Evolutionary conservation across 257 asterid genomes (phyloP).

Genomic region (Cordia subcordata): DNA sequence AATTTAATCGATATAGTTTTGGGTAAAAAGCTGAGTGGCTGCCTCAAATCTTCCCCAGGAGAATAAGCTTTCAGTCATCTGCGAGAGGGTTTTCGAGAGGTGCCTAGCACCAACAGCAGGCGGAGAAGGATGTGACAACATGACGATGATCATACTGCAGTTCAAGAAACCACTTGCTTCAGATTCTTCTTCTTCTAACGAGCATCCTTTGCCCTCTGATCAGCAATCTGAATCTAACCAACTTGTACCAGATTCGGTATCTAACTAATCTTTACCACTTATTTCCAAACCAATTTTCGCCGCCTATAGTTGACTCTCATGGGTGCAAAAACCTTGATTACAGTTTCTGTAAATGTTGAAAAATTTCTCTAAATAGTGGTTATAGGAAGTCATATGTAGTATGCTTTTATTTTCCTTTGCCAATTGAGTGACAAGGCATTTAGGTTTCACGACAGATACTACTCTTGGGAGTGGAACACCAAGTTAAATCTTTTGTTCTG

Average conservation of each 20-base stretch:
- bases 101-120: conserved; percentile 91
- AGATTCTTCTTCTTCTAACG: conserved; percentile 16
- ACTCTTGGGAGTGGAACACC: too few relatives aligned
- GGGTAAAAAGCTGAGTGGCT: conserved; percentile 12
- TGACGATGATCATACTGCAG: conserved; percentile 93
- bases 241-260: too few relatives aligned
- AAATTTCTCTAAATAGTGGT: neutral
- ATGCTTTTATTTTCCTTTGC: neutral
- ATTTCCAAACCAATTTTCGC: neutral
- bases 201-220: conserved; percentile 29
- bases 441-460: too few relatives aligned
- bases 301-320: too few relatives aligned
- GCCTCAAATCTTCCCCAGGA: conserved; percentile 43
- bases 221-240: conserved; percentile 14
- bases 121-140: conserved; percentile 90
- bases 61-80: conserved; percentile 67
- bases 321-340: neutral
- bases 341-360: neutral
- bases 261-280: neutral
- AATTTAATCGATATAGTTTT: neutral
- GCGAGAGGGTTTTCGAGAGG: conserved; percentile 61
- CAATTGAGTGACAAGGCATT: too few relatives aligned
- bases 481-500: too few relatives aligned
- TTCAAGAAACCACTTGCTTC: conserved; percentile 39
- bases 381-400: too few relatives aligned